These are phyloP conservation scores for Fusarium chlamydosporum DNA, from an alignment of 2,329 filamentous ascomycete species.

Conservation along the genomic window DNA sequence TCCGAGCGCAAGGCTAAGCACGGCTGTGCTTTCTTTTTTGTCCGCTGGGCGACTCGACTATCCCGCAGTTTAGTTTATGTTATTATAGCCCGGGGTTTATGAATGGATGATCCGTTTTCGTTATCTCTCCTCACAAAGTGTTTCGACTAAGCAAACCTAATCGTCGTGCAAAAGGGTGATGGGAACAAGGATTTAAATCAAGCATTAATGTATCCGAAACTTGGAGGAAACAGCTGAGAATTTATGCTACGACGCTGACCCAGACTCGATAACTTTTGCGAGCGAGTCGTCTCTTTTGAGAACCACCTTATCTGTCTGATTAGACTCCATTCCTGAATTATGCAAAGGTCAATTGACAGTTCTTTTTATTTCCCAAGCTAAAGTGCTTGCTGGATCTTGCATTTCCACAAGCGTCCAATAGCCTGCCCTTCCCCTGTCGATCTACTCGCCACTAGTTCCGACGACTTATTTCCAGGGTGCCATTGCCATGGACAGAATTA, in stretches of 20 bases:
- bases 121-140: slow-evolving; percentile 13
- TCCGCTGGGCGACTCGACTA: not conserved
- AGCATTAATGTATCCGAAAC: slow-evolving; percentile 18
- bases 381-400: slow-evolving; percentile 14
- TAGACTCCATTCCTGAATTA: not conserved
- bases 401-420: slow-evolving; percentile 10
- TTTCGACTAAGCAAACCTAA: slow-evolving; percentile 7
- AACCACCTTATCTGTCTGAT: no score
- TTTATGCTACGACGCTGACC: not conserved
- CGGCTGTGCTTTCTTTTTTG: slow-evolving; percentile 12
- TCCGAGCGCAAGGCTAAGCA: slow-evolving; percentile 21
- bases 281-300: not conserved
- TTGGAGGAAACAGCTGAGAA: not conserved
- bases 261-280: not conserved
- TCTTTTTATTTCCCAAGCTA: not conserved
- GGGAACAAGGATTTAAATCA: slow-evolving; percentile 8
- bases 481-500: slow-evolving; percentile 35
- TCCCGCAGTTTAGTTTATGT: not conserved
- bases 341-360: slow-evolving; percentile 2
- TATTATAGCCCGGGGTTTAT: slow-evolving; percentile 3
- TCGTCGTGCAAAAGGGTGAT: slow-evolving; percentile 9
- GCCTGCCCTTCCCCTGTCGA: slow-evolving; percentile 27
- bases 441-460: slow-evolving; percentile 20
- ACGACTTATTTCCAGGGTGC: slow-evolving; percentile 12
- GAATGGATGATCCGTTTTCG: slow-evolving; percentile 5